Evolutionary conservation across 2,329 filamentous ascomycete species (phyloP), one percentile per base, ranked within the genome.

Genomic region (Neonectria sp.): DNA sequence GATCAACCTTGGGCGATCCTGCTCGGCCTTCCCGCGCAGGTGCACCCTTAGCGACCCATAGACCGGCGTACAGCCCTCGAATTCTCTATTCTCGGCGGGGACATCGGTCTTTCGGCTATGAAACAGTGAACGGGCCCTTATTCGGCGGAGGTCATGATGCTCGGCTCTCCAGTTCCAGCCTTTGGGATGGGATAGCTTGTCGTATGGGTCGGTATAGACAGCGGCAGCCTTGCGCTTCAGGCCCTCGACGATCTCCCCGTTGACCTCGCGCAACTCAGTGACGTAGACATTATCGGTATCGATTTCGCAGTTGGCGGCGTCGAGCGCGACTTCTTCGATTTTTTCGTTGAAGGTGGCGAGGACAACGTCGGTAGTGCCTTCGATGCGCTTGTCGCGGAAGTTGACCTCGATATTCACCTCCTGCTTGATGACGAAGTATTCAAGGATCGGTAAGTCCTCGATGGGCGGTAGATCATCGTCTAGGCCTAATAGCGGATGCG

Each of bases 401-500:
- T 97, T 93, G 78, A 99, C 86, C 75, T 98, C 95, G 67, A 99
- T 86, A 75, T 95, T 92, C 56, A 99, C 91, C 79, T 93, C 93
- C 82, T 98, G 95, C 82, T 95, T 92, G 61, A 94, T 87, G 65
- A 98, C 83, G 46, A 87, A 84, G 63, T 82, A 85, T 29, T 83
- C 80, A 17, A 81, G 79, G 3, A 83, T 72, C 5, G 79, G 77
- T 9, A 70, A 67, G 67, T 84, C 82, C 56, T 80, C 71, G 35
- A 79, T 71, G 6, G 79, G 79, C 11, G 76, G 75, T 6, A 81
- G 64, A 51, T 76, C 77, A 58, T 80, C 79, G 24, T 79, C 75
- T 33, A 76, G 67, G 37, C 78, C 75, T 25, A 78, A 70, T 53
- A 80, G 73, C 46, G 78, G 73, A 60, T 79, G 77, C 25, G 67